A percentile compares a stretch with the other conserved stretches of the same genome.
Evolutionary conservation across 345 rosid species (phyloP).

Genomic region (Linum lewisii): DNA sequence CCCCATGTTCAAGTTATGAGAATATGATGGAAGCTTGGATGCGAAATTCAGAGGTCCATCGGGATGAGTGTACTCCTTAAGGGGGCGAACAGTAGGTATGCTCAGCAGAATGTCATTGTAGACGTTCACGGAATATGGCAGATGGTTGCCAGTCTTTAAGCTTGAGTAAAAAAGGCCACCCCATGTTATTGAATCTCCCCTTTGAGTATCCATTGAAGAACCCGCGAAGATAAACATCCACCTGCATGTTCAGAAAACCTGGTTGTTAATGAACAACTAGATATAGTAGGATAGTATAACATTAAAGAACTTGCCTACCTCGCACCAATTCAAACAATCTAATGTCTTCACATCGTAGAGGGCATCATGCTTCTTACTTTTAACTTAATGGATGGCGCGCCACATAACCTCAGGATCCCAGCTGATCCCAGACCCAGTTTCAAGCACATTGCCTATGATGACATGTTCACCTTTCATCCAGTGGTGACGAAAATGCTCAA

Average conservation of each 20-base stretch:
- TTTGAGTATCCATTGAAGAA: slow-evolving; percentile 51
- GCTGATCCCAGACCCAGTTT: slow-evolving; percentile 51
- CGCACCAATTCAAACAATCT: slow-evolving; percentile 56
- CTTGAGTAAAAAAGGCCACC: slow-evolving; percentile 61
- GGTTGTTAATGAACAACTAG: not conserved
- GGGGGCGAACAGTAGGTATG: slow-evolving; percentile 53
- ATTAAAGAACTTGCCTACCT: slow-evolving; percentile 25
- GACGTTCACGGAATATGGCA: slow-evolving; percentile 34
- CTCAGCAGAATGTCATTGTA: slow-evolving; percentile 70
- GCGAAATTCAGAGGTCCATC: slow-evolving; percentile 49
- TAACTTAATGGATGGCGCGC: slow-evolving; percentile 52
- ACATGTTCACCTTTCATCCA: slow-evolving; percentile 79
- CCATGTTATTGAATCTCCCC: slow-evolving; percentile 19
- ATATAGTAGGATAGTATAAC: not conserved
- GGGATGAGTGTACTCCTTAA: slow-evolving; percentile 72
- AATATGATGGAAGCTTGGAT: slow-evolving; percentile 34
- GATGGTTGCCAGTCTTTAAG: slow-evolving; percentile 87
- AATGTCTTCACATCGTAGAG: slow-evolving; percentile 39
- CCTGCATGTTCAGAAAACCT: slow-evolving; percentile 33
- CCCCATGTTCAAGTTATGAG: slow-evolving; percentile 73
- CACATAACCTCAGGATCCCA: slow-evolving; percentile 87
- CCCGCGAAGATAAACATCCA: slow-evolving; percentile 28
- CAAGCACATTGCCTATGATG: slow-evolving; percentile 47
- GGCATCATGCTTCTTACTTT: slow-evolving; percentile 22
- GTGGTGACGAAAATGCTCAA: slow-evolving; percentile 65